phyloP scores from a whole-genome alignment of 257 asterid species.

The Rhazya stricta region DNA sequence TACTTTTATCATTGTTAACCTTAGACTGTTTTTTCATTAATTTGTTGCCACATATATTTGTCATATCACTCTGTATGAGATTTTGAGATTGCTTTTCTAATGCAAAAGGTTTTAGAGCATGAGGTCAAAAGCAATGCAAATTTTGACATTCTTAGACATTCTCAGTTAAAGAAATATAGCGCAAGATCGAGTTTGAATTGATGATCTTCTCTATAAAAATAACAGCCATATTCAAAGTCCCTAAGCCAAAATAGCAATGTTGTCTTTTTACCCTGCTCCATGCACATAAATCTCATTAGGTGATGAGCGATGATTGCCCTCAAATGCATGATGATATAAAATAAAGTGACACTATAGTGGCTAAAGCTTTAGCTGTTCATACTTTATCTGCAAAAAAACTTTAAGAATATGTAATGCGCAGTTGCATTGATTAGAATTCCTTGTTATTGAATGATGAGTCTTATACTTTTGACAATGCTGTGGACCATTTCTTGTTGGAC shows the following conservation, averaged over 20 bases:
- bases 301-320: constrained; percentile 18
- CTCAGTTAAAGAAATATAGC: no score
- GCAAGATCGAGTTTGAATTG: no score
- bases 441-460: constrained; percentile 17
- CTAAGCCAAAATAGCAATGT: constrained; percentile 6
- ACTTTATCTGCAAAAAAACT: constrained; percentile 18
- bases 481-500: constrained; percentile 27
- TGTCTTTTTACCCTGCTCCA: background rate
- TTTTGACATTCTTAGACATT: no score
- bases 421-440: constrained; percentile 12
- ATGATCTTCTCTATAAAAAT: no score
- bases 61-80: no score
- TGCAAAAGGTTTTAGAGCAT: no score
- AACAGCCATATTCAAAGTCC: background rate
- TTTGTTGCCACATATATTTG: no score
- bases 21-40: no score
- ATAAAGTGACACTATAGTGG: constrained; percentile 21
- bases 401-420: constrained; percentile 11
- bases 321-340: constrained; percentile 19
- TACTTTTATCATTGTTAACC: background rate
- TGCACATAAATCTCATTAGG: background rate
- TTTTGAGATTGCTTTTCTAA: no score
- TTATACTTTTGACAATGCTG: constrained; percentile 21
- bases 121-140: no score
- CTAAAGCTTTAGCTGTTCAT: constrained; percentile 30